Evolutionary conservation across 179 eudicot species (phyloP).

Genomic region (Gypsophila paniculata): DNA sequence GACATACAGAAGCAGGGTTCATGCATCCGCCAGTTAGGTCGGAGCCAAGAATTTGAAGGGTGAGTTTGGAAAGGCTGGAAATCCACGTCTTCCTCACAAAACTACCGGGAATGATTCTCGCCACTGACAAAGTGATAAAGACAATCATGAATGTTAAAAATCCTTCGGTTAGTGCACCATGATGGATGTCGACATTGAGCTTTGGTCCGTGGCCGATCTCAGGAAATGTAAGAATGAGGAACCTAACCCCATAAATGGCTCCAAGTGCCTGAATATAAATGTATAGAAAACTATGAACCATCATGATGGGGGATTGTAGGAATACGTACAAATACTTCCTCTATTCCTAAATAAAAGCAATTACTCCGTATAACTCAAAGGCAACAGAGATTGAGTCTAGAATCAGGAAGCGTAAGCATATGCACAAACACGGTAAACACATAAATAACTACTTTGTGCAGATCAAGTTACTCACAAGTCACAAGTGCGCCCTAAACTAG

Average conservation of each 20-base stretch:
- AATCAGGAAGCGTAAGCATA: neutral
- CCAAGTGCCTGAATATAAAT: constrained; percentile 47
- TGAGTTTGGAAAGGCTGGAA: constrained; percentile 69
- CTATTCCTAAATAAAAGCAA: neutral
- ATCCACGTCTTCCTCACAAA: constrained; percentile 84
- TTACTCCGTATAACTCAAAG: neutral
- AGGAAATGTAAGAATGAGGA: constrained; percentile 50
- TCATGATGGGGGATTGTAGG: neutral
- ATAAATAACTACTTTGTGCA: neutral
- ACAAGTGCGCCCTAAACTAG: neutral
- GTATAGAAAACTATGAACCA: neutral
- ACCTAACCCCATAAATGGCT: constrained; percentile 58
- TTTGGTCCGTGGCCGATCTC: constrained; percentile 62
- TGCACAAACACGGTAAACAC: neutral
- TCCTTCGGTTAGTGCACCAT: constrained; percentile 83
- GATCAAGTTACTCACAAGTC: neutral
- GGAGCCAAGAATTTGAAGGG: constrained; percentile 67
- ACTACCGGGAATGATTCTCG: constrained; percentile 61
- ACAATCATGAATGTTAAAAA: constrained; percentile 58
- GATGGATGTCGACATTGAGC: constrained; percentile 60
- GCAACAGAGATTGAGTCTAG: neutral
- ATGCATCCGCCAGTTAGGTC: constrained; percentile 92
- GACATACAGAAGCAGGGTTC: constrained; percentile 91
- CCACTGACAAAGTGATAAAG: constrained; percentile 41
- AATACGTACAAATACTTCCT: neutral